These are phyloP conservation scores for Aureobasidium namibiae DNA, from an alignment of 2,329 filamentous ascomycete species.

Conservation along the genomic window DNA sequence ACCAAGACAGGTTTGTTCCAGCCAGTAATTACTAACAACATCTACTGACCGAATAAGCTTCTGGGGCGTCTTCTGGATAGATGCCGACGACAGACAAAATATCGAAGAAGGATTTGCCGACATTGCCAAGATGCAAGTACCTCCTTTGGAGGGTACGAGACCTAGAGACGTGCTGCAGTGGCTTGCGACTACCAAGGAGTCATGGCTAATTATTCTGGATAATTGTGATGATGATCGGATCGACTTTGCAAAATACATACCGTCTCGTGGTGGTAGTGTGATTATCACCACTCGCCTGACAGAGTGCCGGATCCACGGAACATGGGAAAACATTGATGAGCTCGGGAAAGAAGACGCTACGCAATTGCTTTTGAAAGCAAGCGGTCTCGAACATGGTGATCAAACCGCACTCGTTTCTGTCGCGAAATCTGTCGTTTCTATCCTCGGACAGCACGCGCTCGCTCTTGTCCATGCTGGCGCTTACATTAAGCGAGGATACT, in stretches of 20 bases:
- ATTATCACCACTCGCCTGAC: constrained; percentile 20
- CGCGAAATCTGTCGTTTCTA: not conserved
- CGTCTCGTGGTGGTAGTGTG: constrained; percentile 17
- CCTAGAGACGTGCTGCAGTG: constrained; percentile 16
- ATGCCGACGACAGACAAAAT: constrained; percentile 19
- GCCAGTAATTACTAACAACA: accelerated
- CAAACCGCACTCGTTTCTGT: not conserved
- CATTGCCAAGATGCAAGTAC: constrained; percentile 16
- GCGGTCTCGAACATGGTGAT: not conserved
- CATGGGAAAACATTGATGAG: constrained; percentile 16
- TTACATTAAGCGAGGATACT: constrained; percentile 22
- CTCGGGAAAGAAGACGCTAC: not conserved
- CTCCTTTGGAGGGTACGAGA: not conserved
- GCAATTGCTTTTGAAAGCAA: not conserved
- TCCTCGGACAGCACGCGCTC: constrained; percentile 19
- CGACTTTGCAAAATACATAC: constrained; percentile 17
- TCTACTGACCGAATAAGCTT: not conserved
- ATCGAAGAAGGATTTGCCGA: constrained; percentile 21
- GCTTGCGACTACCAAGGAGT: constrained; percentile 16
- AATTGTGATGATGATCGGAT: constrained; percentile 21
- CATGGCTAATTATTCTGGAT: constrained; percentile 21
- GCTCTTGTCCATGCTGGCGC: constrained; percentile 24
- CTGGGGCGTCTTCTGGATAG: constrained; percentile 29
- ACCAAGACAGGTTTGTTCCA: constrained; percentile 18
- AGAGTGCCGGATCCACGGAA: constrained; percentile 16